Evolutionary conservation across 2,329 filamentous ascomycete genomes (phyloP), one percentile per base, ranked within the genome.

Genomic region (Biscogniauxia marginata): DNA sequence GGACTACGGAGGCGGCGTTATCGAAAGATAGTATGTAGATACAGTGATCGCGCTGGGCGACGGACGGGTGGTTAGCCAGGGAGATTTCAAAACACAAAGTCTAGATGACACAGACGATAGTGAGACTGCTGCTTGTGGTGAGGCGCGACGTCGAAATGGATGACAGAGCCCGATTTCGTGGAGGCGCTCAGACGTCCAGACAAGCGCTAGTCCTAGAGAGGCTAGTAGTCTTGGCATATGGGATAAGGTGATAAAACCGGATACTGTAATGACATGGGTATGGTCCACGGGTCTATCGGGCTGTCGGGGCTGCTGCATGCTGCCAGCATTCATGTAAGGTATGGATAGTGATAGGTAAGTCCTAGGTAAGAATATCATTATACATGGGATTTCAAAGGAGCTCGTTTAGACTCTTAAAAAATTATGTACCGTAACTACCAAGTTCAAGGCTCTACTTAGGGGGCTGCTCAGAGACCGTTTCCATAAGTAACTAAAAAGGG

Each of bases 111-210:
- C 50, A 54, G 55, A 59, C 21, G 55, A 60, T 53, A 53, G 52
- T 46, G 56, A 54, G 56, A 58, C 63, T 56, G 62, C 58, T 39
- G 30, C 30, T 39, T 52, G 20, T 11, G 52, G 25, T 61, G 64
- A 65, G 62, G 65, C 66, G 66, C 66, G 65, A 68, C 63, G 63
- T 67, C 62, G 61, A 67, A 65, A 65, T 65, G 60, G 58, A 65
- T 56, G 57, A 51, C 60, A 59, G 60, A 60, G 60, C 60, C 60
- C 55, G 60, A 62, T 54, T 18, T 23, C 34, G 49, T 50, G 13
- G 19, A 50, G 48, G 24, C 23, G 34, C 30, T 39, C 30, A 39
- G 30, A 39, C 30, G 30, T 39, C 30, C 30, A 39, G 7, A n/a
- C 30, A 4, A 46, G 16, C 58, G 39, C 66, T 68, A 68, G 54